Base-by-base conservation (phyloP, 208 protist genomes). In the Wallacemonas rigidus region DNA sequence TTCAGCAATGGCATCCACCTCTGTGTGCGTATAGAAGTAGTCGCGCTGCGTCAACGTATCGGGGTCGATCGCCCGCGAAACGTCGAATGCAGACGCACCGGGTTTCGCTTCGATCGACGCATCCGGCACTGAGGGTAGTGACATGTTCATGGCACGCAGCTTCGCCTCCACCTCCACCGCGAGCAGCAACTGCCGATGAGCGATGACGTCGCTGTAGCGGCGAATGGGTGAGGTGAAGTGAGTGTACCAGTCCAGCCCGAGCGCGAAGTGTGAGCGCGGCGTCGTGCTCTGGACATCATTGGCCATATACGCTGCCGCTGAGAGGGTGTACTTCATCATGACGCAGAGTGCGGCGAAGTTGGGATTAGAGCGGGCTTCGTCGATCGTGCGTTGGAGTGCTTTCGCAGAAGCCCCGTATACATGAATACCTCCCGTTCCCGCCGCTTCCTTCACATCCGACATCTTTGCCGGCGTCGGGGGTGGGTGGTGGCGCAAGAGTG, bases 171-270 rank as follows among this genome's bases (percentile, higher is more conserved):
- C 76, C 75, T 94, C 89, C 38, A 97, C 74, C 2, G 91, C 90
- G 15, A 90, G 78, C 17, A 80, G 68, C 54, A 98, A 77, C 75
- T 95, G 91, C 9, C 95, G 88, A 76, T 98, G 97, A 15, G 94
- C 91, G 60, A 98, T 83, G 53, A 98, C 82, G 72, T 98, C 95
- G 65, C 83, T 82, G 80, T 98, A 98, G 50, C 97, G 88, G 6
- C 97, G 91, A 70, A 98, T 98, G 8, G 97, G 97, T 3, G 93
- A 98, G 17, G 95, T 98, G 71, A 98, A 98, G 79, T 98, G 96
- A 14, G 94, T 97, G 81, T 98, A 98, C 74, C 93, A 92, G 41
- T 81, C 77, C 61, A 91, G 58, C 3, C 80, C 92, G 41, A 98
- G 80, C 38, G 93, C 96, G 69, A 90, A 98, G 85, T 98, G 96